Percentiles rank a stretch among this genome's conserved stretches.
These are phyloP conservation scores for Flagelloscypha sp. DNA, from an alignment of 768 basidiomycete species.

Conservation along the genomic window DNA sequence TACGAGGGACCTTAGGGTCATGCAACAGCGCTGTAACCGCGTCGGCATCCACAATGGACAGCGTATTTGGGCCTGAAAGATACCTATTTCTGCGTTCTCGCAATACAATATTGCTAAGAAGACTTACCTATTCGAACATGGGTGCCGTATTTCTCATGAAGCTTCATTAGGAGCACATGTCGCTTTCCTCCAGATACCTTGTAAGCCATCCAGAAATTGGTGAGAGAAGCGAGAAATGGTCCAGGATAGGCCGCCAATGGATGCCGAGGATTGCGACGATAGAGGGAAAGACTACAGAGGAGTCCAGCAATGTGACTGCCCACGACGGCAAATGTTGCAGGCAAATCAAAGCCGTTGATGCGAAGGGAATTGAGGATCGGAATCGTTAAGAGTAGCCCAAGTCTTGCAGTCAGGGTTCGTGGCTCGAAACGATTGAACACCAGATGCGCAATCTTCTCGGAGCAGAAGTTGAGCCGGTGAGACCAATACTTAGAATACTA, in stretches of 20 bases:
- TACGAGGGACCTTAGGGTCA: too few relatives aligned
- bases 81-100: not conserved
- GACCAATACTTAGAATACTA: too few relatives aligned
- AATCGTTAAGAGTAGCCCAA: too few relatives aligned
- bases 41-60: constrained; percentile 5
- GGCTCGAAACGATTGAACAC: too few relatives aligned
- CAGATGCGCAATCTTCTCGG: too few relatives aligned
- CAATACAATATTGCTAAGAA: not conserved
- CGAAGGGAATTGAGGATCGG: too few relatives aligned
- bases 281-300: constrained; percentile 5
- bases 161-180: constrained; percentile 3
- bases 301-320: too few relatives aligned
- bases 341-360: not conserved
- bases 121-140: constrained; percentile 7
- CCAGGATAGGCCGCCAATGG: constrained; percentile 8
- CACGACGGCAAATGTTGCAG: constrained; percentile 1
- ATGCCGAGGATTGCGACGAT: constrained; percentile 8
- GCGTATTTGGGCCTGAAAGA: constrained; percentile 7
- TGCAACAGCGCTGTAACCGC: too few relatives aligned
- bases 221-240: constrained; percentile 4
- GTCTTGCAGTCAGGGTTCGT: too few relatives aligned
- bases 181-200: constrained; percentile 12
- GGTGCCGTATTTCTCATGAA: constrained; percentile 8
- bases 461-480: too few relatives aligned
- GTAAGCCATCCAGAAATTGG: constrained; percentile 7